These are phyloP conservation scores for Sanghuangporus weigelae DNA, from an alignment of 1,284 basidiomycete species.

Conservation along the genomic window DNA sequence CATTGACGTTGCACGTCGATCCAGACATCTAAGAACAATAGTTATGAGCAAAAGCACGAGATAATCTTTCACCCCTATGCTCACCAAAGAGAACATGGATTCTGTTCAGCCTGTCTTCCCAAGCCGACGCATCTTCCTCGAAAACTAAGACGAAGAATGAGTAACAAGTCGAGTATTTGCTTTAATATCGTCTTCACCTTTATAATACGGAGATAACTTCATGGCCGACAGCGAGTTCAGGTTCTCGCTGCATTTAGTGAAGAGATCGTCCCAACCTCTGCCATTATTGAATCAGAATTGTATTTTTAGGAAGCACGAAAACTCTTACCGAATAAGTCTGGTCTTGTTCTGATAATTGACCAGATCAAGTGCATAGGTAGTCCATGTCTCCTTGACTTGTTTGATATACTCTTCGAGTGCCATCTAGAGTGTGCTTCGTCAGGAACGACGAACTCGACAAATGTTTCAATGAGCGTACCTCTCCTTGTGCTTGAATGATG, in stretches of 20 bases:
- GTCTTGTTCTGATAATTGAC: constrained; percentile 99
- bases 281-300: not conserved
- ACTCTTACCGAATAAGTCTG: constrained; percentile 77
- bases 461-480: constrained; percentile 42
- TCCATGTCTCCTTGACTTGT: constrained; percentile 97
- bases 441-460: not conserved
- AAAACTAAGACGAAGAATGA: constrained; percentile 53
- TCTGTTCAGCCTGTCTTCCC: constrained; percentile 94
- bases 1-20: constrained; percentile 99
- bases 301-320: not conserved
- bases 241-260: constrained; percentile 95
- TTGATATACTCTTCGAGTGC: constrained; percentile 91
- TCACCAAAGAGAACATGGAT: constrained; percentile 93
- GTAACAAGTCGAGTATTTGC: not conserved
- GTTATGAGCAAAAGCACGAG: constrained; percentile 15
- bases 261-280: constrained; percentile 97
- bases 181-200: constrained; percentile 48
- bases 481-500: constrained; percentile 96
- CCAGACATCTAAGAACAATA: constrained; percentile 75
- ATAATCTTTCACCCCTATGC: constrained; percentile 20
- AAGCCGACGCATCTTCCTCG: constrained; percentile 89
- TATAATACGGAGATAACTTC: constrained; percentile 96
- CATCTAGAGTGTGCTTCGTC: constrained; percentile 49
- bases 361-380: constrained; percentile 90
- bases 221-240: constrained; percentile 94